These are phyloP conservation scores for Aspergillus novoparasiticus DNA, from an alignment of 2,329 filamentous ascomycete genomes.

Conservation along the genomic window DNA sequence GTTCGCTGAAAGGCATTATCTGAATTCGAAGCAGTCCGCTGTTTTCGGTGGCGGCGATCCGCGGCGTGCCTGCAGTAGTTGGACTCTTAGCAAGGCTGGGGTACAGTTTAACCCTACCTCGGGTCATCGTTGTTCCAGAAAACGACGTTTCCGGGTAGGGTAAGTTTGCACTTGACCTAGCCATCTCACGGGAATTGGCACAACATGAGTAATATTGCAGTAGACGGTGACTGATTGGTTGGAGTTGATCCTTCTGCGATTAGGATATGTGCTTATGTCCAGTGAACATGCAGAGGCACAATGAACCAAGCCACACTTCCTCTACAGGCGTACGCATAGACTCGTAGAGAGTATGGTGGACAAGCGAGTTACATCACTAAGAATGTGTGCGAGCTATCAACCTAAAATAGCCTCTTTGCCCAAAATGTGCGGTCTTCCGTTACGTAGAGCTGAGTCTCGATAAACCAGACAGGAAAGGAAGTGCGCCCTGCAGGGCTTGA, in stretches of 20 bases:
- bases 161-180: not conserved
- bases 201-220: too few species aligned
- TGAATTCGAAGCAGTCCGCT: slow-evolving; percentile 2
- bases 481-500: not conserved
- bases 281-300: not conserved
- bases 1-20: not conserved
- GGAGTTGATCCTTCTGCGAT: not conserved
- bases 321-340: not conserved
- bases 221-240: not conserved
- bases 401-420: not conserved
- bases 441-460: not conserved
- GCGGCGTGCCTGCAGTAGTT: slow-evolving; percentile 1
- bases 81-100: slow-evolving; percentile 1
- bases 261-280: not conserved
- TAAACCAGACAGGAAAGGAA: not conserved
- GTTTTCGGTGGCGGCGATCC: slow-evolving; percentile 4
- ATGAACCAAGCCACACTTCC: not conserved
- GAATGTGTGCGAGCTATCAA: not conserved
- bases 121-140: not conserved
- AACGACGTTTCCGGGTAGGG: not conserved
- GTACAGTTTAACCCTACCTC: not conserved
- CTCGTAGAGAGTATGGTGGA: not conserved
- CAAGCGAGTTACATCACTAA: not conserved
- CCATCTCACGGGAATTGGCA: too few species aligned
- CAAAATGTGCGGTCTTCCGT: not conserved